A percentile compares a stretch with the other conserved stretches of the same genome.
Conservation (phyloP, 371 early-diverging fungal genomes). For the Zychaea mexicana region DNA sequence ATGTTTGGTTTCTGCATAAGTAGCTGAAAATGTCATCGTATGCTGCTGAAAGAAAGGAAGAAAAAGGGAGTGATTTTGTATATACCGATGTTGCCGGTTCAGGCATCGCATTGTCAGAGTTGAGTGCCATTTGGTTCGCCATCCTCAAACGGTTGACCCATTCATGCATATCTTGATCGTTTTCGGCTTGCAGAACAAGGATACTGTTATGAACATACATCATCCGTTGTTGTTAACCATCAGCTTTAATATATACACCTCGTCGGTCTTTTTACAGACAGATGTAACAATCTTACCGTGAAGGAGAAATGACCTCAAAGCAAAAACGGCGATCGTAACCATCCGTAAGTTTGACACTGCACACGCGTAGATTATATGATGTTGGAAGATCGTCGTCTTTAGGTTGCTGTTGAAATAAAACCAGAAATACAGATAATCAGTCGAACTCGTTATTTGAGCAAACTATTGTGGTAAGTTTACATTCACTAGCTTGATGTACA, state of each 20-base stretch:
- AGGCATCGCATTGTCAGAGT: conserved; percentile 46
- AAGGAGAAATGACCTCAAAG: conserved; percentile 87
- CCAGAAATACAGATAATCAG: background rate
- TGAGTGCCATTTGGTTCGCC: conserved; percentile 70
- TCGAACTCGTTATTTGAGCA: background rate
- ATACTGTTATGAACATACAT: conserved; percentile 31
- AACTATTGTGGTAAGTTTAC: background rate
- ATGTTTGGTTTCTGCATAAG: background rate
- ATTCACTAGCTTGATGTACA: background rate
- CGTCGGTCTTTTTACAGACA: too few relatives aligned
- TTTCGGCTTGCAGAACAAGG: conserved; percentile 85
- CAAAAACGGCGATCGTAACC: conserved; percentile 77
- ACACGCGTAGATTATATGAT: conserved; percentile 70
- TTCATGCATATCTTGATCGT: conserved; percentile 70
- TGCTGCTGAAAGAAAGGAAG: background rate
- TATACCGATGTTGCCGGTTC: conserved; percentile 8
- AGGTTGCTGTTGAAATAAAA: conserved; percentile 4
- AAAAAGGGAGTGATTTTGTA: too few relatives aligned
- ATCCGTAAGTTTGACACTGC: conserved; percentile 74
- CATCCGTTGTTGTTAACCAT: background rate
- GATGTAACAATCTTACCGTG: conserved; percentile 51
- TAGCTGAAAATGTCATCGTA: too few relatives aligned
- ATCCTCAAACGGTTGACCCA: conserved; percentile 80
- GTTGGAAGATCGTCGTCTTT: conserved; percentile 45
- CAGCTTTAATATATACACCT: too few relatives aligned